Percentiles rank a stretch among this genome's conserved stretches.
Conservation (phyloP, 2,329 filamentous ascomycete genomes). For the Pestalotiopsis sp. region DNA sequence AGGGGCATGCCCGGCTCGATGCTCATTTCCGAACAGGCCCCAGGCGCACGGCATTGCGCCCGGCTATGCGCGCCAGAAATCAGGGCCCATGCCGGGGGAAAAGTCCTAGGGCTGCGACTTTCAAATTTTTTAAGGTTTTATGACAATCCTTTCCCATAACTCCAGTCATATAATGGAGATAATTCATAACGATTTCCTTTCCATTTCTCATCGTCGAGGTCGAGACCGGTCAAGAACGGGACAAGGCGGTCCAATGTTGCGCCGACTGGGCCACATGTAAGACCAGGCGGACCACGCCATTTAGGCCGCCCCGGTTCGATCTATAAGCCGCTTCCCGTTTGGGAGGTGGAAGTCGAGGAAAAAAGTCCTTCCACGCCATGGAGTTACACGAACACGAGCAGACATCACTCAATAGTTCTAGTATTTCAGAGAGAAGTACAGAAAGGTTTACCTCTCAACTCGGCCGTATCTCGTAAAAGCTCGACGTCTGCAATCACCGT, state of each 20-base stretch:
- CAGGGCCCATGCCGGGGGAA: neutral
- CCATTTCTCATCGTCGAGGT: neutral
- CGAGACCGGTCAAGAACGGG: neutral
- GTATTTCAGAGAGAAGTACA: no score
- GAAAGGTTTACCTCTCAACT: no score
- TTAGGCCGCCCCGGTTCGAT: slow-evolving; percentile 3
- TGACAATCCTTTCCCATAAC: neutral
- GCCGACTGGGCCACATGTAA: slow-evolving; percentile 2
- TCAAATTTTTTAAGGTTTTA: neutral
- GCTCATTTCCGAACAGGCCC: neutral
- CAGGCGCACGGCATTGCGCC: neutral
- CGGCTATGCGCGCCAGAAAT: neutral
- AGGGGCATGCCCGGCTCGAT: slow-evolving; percentile 1
- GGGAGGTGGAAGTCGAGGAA: neutral
- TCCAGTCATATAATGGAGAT: neutral
- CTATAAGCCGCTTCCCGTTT: slow-evolving; percentile 6
- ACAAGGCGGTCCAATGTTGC: slow-evolving; percentile 1
- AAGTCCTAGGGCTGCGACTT: neutral
- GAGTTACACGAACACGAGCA: no score
- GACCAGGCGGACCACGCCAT: neutral
- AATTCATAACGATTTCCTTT: no score
- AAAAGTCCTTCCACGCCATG: neutral
- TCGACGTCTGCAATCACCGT: no score
- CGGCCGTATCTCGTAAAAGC: no score
- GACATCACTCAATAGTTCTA: no score